Conservation (phyloP, 352 stramenopile species). For the Pythium plurisporium region DNA sequence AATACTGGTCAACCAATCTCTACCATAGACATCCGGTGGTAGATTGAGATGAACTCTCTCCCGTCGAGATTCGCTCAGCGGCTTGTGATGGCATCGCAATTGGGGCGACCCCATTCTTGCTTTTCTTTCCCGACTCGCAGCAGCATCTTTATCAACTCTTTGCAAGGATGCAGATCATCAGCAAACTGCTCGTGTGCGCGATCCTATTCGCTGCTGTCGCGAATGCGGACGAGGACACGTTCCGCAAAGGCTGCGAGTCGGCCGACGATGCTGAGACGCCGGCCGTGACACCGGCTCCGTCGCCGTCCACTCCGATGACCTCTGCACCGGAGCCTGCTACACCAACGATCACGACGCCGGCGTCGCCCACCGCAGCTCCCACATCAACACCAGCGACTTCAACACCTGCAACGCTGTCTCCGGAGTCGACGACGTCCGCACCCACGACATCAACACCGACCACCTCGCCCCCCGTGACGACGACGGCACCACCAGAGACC, state of each 20-base stretch:
- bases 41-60: too few relatives aligned
- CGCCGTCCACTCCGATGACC: too few relatives aligned
- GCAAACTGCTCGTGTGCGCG: conserved; percentile 21
- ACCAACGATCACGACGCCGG: background rate
- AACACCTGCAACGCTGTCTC: background rate
- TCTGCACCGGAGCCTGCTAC: too few relatives aligned
- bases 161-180: conserved; percentile 18
- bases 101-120: too few relatives aligned
- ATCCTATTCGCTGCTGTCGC: conserved; percentile 17
- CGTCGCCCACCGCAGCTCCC: background rate
- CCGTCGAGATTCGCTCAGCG: too few relatives aligned
- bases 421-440: background rate
- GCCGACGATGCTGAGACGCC: background rate
- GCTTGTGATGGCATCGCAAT: too few relatives aligned
- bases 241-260: conserved; percentile 3
- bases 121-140: too few relatives aligned
- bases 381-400: background rate
- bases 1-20: too few relatives aligned
- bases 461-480: background rate
- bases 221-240: conserved; percentile 1
- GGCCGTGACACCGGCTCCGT: background rate
- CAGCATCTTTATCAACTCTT: too few relatives aligned
- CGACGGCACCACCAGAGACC: conserved; percentile 10
- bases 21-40: too few relatives aligned
- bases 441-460: background rate